Base-by-base conservation (phyloP, 495 filamentous ascomycete species). In the Aspergillus biplanus region DNA sequence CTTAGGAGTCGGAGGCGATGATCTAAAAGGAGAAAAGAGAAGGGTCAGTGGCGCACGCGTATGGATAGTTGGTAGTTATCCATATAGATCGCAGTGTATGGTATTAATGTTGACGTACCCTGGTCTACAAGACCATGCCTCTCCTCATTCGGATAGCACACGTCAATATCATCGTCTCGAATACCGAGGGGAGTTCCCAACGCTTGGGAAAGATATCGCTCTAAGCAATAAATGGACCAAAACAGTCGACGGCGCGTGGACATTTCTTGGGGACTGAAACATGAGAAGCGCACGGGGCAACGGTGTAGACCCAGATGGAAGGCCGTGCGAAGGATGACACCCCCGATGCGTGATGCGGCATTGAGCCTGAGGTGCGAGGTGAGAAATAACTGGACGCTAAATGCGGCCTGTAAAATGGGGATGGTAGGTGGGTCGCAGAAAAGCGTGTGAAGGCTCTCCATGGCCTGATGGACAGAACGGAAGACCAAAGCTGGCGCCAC, bases 141-240 rank as follows among this genome's bases (percentile, higher is more conserved):
- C 61, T 83, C 80, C 11, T 65, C 62, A 9, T 73, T 73, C 0
- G 76, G 82, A 59, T 80, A 80, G 61, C 82, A 84, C 8, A 84
- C 82, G 61, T 84, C 82, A 50, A 83, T 74, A 61, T 84, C 82
- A 63, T 83, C 79, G 68, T 83, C 80, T 55, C 75, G 72, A 49
- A 84, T 77, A n/a, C 74, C 70, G 11, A 83, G 69, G n/a, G 82
- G 82, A 7, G 81, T 71, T 0, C 82, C 82, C 31, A 84, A 66
- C 12, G 80, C 75, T 60, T 83, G 81, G 9, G 75, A 80, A 3
- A 84, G 69, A 67, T 80, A 82, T 64, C 81, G 65, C 21, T 84
- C 82, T 1, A 83, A 67, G 44, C 72, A 78, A 58, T 83, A 84
- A 13, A 83, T 78, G 0, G 80, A 80, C 81, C 81, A 84, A 61